phyloP scores from a whole-genome alignment of 345 rosid species.

The Sapria himalayana region DNA sequence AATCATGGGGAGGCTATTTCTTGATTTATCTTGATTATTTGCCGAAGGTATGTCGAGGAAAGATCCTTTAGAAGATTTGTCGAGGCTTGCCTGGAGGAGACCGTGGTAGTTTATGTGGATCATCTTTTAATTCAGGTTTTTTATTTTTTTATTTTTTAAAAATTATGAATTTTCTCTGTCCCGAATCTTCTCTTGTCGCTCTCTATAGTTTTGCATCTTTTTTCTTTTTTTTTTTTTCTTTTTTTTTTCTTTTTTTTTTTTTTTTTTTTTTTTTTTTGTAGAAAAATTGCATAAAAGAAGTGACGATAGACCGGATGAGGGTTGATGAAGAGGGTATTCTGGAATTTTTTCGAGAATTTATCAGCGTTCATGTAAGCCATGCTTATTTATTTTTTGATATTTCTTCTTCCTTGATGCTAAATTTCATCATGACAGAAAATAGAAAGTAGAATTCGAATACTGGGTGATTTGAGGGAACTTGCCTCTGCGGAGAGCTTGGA shows the following conservation, averaged over 20 bases:
- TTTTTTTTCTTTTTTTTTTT: too few relatives aligned
- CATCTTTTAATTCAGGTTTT: slow-evolving; percentile 74
- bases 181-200: background rate
- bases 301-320: slow-evolving; percentile 89
- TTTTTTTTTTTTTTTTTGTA: slow-evolving; percentile 16
- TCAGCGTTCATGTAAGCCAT: slow-evolving; percentile 60
- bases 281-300: slow-evolving; percentile 88
- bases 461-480: slow-evolving; percentile 90
- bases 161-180: slow-evolving; percentile 2
- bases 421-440: slow-evolving; percentile 43
- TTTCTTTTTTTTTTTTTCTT: background rate
- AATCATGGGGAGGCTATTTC: slow-evolving; percentile 4
- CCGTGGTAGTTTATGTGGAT: slow-evolving; percentile 66
- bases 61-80: slow-evolving; percentile 91
- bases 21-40: slow-evolving; percentile 10
- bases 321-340: slow-evolving; percentile 87
- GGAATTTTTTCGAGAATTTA: slow-evolving; percentile 93
- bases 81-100: slow-evolving; percentile 91
- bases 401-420: background rate
- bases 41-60: slow-evolving; percentile 76
- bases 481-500: slow-evolving; percentile 97
- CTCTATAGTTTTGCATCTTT: background rate
- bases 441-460: slow-evolving; percentile 68
- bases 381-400: slow-evolving; percentile 1
- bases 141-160: background rate